Conservation (phyloP, 129 eudicot species). For the Centaurea solstitialis region DNA sequence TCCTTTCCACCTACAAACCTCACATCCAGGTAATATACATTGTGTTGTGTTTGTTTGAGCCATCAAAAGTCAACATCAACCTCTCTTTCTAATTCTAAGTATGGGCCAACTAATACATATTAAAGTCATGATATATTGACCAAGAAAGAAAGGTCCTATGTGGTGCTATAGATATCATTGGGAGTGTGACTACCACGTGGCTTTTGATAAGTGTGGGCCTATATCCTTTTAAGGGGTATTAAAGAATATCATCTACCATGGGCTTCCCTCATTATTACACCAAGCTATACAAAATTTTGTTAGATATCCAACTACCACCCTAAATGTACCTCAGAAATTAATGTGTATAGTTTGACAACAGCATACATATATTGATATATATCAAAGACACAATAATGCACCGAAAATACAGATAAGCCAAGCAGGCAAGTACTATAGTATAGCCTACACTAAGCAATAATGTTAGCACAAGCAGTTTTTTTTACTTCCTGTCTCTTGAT, state of each 20-base stretch:
- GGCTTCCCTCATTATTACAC: constrained; percentile 14
- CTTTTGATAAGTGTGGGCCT: constrained; percentile 24
- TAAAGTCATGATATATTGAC: constrained; percentile 2
- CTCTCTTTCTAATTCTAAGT: not conserved
- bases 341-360: constrained; percentile 17
- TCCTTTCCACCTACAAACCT: too few species aligned
- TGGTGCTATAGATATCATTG: not conserved
- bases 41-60: not conserved
- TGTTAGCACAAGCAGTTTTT: not conserved
- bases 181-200: constrained; percentile 31
- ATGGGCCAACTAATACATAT: not conserved
- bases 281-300: constrained; percentile 13
- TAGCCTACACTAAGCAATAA: not conserved
- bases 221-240: constrained; percentile 7
- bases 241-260: constrained; percentile 16
- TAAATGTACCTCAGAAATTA: constrained; percentile 21
- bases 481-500: constrained; percentile 15
- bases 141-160: not conserved
- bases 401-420: constrained; percentile 26
- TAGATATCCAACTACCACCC: constrained; percentile 24
- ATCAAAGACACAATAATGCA: constrained; percentile 31
- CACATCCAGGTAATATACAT: not conserved
- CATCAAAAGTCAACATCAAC: not conserved
- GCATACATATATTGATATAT: constrained; percentile 17
- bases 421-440: not conserved